Base-by-base conservation (phyloP, 2,329 filamentous ascomycete genomes). In the Microascus cirrosus region DNA sequence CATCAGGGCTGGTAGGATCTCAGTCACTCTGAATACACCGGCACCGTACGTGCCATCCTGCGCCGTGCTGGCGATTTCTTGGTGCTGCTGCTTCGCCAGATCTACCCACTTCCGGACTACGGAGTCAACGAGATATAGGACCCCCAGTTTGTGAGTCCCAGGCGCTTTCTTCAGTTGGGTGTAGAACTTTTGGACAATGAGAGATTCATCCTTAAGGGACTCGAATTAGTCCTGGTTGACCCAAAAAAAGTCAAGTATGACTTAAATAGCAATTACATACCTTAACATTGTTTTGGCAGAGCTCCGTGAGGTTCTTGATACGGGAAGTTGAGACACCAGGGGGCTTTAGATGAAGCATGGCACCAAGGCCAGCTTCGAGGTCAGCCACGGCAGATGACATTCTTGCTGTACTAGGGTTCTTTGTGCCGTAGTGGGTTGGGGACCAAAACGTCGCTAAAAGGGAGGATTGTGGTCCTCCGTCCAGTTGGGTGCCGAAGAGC, bases 81-180 rank as follows among this genome's bases (percentile, higher is more conserved):
- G 92, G 67, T 89, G 89, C 65, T 88, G 82, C 68, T 86, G 83
- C 75, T 92, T 94, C 68, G 94, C 93, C 75, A 91, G 89, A 73
- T 97, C 93, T 78, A 96, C 85, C 93, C 94, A 99, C 78, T 95
- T 93, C 75, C 94, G 90, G 73, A 92, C 93, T 83, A 99, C 92
- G 79, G 93, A 96, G 82, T 99, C 94, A 92, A 99, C 90, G 77
- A 97, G 92, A 86, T 99, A 99, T 77, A 99, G 86, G 70, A 96
- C 92, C 76, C 94, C 94, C 73, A 99, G 83, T 77, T 99, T 99
- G 83, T 99, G 93, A 71, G 91, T 95, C 71, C 85, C 85, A 60
- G 90, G 90, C 65, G 92, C 87, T 74, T 94, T 95, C 75, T 95
- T 96, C 81, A 97, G 95, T 69, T 96, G 92, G 64, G 92, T 95